Evolutionary conservation across 2,329 filamentous ascomycete species (phyloP).

Genomic region (Acrocalymma vagum): DNA sequence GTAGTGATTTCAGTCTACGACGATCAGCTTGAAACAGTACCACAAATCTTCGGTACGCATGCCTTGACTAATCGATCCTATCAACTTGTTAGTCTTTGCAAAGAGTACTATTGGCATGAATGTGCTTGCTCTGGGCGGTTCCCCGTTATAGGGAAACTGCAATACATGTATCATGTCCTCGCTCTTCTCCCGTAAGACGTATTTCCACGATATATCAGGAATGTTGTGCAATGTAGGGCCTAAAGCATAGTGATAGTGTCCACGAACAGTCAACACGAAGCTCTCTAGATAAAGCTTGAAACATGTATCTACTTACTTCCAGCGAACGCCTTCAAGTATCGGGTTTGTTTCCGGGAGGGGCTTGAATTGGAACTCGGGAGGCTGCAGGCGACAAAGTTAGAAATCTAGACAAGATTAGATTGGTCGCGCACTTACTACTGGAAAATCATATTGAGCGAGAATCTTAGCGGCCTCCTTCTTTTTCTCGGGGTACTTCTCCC

Average conservation of each 20-base stretch:
- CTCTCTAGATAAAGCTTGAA: neutral
- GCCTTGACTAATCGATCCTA: constrained; percentile 61
- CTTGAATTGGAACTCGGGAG: constrained; percentile 54
- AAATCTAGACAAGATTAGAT: neutral
- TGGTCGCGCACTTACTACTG: constrained; percentile 34
- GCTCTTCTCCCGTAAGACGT: constrained; percentile 54
- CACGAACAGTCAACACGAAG: constrained; percentile 7
- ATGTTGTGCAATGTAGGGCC: constrained; percentile 51
- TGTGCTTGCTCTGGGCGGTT: constrained; percentile 47
- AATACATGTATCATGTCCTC: constrained; percentile 58
- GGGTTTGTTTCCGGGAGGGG: constrained; percentile 55
- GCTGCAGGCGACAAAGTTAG: constrained; percentile 25
- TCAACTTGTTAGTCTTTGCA: constrained; percentile 11
- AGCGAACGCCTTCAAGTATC: constrained; percentile 54
- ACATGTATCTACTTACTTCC: constrained; percentile 50
- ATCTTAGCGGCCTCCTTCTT: constrained; percentile 67
- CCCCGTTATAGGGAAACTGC: constrained; percentile 59
- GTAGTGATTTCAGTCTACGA: constrained; percentile 63
- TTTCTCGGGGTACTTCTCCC: constrained; percentile 67
- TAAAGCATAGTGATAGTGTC: constrained; percentile 54
- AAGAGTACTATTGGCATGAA: neutral
- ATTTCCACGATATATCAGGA: constrained; percentile 63
- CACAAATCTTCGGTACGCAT: neutral
- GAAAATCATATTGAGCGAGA: constrained; percentile 61
- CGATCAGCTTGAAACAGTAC: constrained; percentile 15